These are phyloP conservation scores for Gryganskiella cystojenkinii DNA, from an alignment of 192 early-diverging fungal genomes.

Conservation along the genomic window DNA sequence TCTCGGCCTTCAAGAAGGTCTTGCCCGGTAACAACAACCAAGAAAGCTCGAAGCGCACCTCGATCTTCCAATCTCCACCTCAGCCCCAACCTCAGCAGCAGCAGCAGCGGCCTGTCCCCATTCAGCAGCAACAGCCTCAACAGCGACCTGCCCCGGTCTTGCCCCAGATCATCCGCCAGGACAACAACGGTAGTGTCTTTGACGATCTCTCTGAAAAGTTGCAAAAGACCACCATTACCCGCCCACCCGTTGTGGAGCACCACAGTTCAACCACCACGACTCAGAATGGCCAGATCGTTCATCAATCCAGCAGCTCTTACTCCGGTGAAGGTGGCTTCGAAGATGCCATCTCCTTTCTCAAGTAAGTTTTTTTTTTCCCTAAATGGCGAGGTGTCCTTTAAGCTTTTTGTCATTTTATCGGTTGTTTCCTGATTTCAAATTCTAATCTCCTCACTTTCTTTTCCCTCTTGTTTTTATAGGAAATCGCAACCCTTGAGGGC, in stretches of 20 bases:
- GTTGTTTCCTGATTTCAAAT: conserved; percentile 7
- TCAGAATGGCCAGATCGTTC: conserved; percentile 15
- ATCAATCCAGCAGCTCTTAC: conserved; percentile 4
- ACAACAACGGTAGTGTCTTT: conserved; percentile 23
- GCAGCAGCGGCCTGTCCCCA: neutral
- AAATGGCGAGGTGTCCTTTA: neutral
- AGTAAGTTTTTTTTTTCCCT: conserved; percentile 22
- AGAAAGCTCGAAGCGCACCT: conserved; percentile 9
- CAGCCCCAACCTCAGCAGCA: conserved; percentile 16
- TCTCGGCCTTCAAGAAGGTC: conserved; percentile 24
- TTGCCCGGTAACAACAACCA: conserved; percentile 7
- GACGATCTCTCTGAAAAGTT: conserved; percentile 43
- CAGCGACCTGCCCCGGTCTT: conserved; percentile 1
- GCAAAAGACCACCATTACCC: conserved; percentile 19
- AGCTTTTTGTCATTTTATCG: neutral
- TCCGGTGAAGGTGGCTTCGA: conserved; percentile 7
- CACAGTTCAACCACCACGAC: conserved; percentile 8
- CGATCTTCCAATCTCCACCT: neutral
- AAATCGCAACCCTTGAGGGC: conserved; percentile 15
- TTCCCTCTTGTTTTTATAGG: conserved; percentile 14
- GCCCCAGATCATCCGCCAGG: conserved; percentile 15
- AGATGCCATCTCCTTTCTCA: conserved; percentile 37
- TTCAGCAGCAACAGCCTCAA: neutral
- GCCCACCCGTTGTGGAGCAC: conserved; percentile 12
- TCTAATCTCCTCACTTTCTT: neutral